phyloP scores from a whole-genome alignment of 495 filamentous ascomycete species.

The Talaromyces stipitatus region DNA sequence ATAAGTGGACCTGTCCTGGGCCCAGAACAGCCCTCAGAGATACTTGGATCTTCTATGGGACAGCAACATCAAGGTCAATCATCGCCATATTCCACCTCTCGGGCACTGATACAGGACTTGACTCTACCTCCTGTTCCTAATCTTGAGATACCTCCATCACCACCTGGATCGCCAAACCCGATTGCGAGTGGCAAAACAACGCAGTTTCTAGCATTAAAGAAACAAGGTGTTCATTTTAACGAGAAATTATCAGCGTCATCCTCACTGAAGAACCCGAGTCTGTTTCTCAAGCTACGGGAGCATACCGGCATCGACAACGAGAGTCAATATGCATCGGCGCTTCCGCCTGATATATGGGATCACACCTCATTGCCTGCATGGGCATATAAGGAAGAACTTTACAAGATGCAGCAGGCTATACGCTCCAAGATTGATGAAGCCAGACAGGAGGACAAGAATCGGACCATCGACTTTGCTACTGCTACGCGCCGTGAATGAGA shows the following conservation, averaged over 20 bases:
- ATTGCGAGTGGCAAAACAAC: constrained; percentile 64
- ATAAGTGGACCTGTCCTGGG: constrained; percentile 36
- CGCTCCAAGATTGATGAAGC: constrained; percentile 53
- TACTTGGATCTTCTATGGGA: neutral
- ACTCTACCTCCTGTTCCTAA: constrained; percentile 78
- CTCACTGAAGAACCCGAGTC: constrained; percentile 71
- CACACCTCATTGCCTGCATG: constrained; percentile 55
- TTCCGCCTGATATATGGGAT: constrained; percentile 62
- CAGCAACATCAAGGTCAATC: constrained; percentile 29
- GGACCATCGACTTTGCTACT: constrained; percentile 71
- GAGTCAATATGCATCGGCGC: constrained; percentile 68
- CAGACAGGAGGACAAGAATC: constrained; percentile 35
- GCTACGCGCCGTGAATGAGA: constrained; percentile 17
- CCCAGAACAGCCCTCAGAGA: constrained; percentile 26
- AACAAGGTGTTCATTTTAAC: constrained; percentile 86
- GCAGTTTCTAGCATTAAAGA: constrained; percentile 79
- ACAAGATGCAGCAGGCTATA: constrained; percentile 54
- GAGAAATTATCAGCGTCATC: constrained; percentile 62
- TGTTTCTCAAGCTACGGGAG: constrained; percentile 69
- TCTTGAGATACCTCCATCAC: constrained; percentile 77
- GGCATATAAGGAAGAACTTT: constrained; percentile 68
- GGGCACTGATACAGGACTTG: constrained; percentile 63
- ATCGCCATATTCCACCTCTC: constrained; percentile 63
- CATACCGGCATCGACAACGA: constrained; percentile 66
- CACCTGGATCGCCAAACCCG: constrained; percentile 64